Percentiles rank a stretch among this genome's conserved stretches.
These are phyloP conservation scores for Colletotrichum tabaci DNA, from an alignment of 2,329 filamentous ascomycete genomes.

Conservation along the genomic window DNA sequence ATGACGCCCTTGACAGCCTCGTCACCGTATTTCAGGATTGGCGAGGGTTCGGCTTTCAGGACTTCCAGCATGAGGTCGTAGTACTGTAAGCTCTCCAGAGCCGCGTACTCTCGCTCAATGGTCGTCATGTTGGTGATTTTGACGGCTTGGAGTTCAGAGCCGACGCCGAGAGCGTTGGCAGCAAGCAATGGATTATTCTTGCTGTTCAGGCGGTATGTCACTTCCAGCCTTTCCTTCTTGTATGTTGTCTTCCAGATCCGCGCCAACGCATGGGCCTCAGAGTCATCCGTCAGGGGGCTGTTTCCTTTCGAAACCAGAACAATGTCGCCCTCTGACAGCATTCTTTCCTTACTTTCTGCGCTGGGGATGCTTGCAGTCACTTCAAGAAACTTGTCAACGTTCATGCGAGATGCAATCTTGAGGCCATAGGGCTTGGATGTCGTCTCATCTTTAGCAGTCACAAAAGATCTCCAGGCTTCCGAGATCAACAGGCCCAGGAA, in stretches of 20 bases:
- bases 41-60: constrained; percentile 88
- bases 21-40: constrained; percentile 85
- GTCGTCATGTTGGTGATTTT: constrained; percentile 96
- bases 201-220: constrained; percentile 87
- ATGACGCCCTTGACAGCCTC: constrained; percentile 79
- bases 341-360: constrained; percentile 78
- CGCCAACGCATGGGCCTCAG: constrained; percentile 86
- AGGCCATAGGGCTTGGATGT: constrained; percentile 87
- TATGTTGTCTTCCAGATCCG: constrained; percentile 84
- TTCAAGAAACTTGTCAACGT: constrained; percentile 93
- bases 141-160: constrained; percentile 78
- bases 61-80: constrained; percentile 98
- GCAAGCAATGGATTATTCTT: constrained; percentile 73
- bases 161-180: constrained; percentile 72
- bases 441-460: constrained; percentile 89
- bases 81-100: constrained; percentile 90
- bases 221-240: constrained; percentile 86
- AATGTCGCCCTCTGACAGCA: constrained; percentile 88
- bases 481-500: constrained; percentile 92
- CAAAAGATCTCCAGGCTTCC: constrained; percentile 96
- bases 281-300: constrained; percentile 76
- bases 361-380: constrained; percentile 87
- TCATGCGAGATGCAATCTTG: constrained; percentile 88
- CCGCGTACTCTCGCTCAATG: constrained; percentile 94
- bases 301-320: constrained; percentile 84